These are phyloP conservation scores for Arachnomyces sp. DNA, from an alignment of 2,329 filamentous ascomycete genomes.

Conservation along the genomic window DNA sequence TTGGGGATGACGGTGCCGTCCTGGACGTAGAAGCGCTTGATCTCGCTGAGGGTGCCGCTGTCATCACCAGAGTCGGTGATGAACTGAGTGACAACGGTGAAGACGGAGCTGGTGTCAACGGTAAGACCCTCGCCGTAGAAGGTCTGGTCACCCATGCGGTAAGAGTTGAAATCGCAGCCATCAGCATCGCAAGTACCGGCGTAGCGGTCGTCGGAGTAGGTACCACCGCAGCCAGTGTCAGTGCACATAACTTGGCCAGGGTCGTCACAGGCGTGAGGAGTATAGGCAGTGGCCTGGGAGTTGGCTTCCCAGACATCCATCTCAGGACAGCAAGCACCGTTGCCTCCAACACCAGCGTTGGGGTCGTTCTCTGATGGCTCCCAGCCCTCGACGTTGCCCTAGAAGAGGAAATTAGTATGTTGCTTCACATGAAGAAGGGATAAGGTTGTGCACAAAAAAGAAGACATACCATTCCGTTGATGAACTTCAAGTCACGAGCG, in stretches of 20 bases:
- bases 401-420: no score
- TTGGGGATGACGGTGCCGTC: slow-evolving; percentile 54
- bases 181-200: slow-evolving; percentile 59
- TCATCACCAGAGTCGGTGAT: slow-evolving; percentile 44
- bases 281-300: slow-evolving; percentile 55
- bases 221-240: slow-evolving; percentile 47
- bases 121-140: slow-evolving; percentile 57
- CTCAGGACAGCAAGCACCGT: slow-evolving; percentile 59
- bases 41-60: slow-evolving; percentile 50
- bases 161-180: slow-evolving; percentile 64
- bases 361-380: slow-evolving; percentile 44
- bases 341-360: slow-evolving; percentile 46
- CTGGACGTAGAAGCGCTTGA: slow-evolving; percentile 61
- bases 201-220: slow-evolving; percentile 49
- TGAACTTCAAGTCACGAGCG: slow-evolving; percentile 46
- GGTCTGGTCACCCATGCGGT: slow-evolving; percentile 55
- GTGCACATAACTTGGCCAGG: slow-evolving; percentile 46
- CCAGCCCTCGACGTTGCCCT: slow-evolving; percentile 53
- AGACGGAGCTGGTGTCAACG: slow-evolving; percentile 52
- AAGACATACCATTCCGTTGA: slow-evolving; percentile 41
- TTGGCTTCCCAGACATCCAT: slow-evolving; percentile 69
- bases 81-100: slow-evolving; percentile 64
- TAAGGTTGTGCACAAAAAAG: slow-evolving; percentile 8
- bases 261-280: slow-evolving; percentile 56
- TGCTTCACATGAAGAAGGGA: no score